Percentiles rank a stretch among this genome's conserved stretches.
phyloP scores from a whole-genome alignment of 306 rosid genomes.

The Glycine soja region DNA sequence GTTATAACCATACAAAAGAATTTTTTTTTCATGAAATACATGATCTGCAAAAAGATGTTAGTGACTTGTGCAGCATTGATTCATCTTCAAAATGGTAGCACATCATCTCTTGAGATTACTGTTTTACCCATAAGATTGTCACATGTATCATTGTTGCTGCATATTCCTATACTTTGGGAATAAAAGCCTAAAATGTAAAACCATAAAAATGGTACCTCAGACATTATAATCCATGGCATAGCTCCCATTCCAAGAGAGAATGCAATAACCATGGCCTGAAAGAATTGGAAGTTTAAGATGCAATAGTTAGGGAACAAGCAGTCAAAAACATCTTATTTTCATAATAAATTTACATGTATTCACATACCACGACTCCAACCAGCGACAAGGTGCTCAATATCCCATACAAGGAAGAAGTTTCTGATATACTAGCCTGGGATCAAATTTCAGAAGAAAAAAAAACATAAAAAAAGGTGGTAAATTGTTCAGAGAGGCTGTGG shows the following conservation, averaged over 20 bases:
- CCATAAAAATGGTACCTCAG: conserved; percentile 74
- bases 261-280: conserved; percentile 80
- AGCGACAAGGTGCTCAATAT: conserved; percentile 64
- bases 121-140: neutral
- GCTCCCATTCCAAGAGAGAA: conserved; percentile 96
- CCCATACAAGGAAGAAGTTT: conserved; percentile 58
- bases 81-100: conserved; percentile 12
- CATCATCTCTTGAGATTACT: neutral
- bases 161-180: neutral
- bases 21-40: neutral
- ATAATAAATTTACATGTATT: conserved; percentile 10
- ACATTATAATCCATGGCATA: conserved; percentile 99
- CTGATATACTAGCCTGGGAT: conserved; percentile 58
- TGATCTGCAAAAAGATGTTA: conserved; percentile 1
- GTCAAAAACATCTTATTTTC: conserved; percentile 14
- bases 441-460: conserved; percentile 36
- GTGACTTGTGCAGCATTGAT: neutral
- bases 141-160: conserved; percentile 17
- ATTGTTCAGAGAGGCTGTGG: neutral
- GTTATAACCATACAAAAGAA: neutral
- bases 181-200: conserved; percentile 23
- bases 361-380: conserved; percentile 92
- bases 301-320: conserved; percentile 27
- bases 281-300: conserved; percentile 41
- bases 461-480: conserved; percentile 21